Base-by-base conservation (phyloP, 2,329 filamentous ascomycete genomes). In the Pseudogymnoascus sp. region DNA sequence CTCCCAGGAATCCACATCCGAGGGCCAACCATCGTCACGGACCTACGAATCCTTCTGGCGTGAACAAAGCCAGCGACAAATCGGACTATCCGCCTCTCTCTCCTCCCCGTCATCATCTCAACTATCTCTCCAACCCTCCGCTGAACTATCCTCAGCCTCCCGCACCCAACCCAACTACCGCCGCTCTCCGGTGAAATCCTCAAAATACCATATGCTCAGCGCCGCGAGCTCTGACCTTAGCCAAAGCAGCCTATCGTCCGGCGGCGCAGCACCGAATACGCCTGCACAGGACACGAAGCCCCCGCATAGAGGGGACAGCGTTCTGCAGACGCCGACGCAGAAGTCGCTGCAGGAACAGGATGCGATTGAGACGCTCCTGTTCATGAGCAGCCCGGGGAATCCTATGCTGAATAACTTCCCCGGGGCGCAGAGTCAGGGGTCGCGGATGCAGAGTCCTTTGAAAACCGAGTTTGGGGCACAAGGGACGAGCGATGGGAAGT, bases 301-400 rank as follows among this genome's bases (percentile, higher is more conserved):
- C 5, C 21, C 23, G 2, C 16, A 66, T 64, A 65, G 67, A 68
- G 8, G 66, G 66, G 42, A 34, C 56, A 9, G 25, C 4, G 21
- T 63, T 14, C 76, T 89, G 3, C 86, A 86, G 65, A 89, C 88
- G 31, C 87, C 72, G 25, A 67, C 87, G 0, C 87, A 87, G 63
- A 87, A 90, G 66, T 86, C 85, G 21, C 77, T 84, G 7, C 84
- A 89, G 61, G 90, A 95, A 71, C 89, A 92, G 70, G 90, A 93
- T 69, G 90, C 90, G 5, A 86, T 93, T 56, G 90, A 93, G 71
- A 88, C 89, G 0, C 76, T 95, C 23, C 78, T 93, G 25, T 92
- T 93, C 71, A 89, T 95, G 85, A 91, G 89, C 70, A 90, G 88
- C 66, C 89, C 89, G 0, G 87, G 87, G 14, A 89, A 90, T 73